These are phyloP conservation scores for Anastatica hierochuntica DNA, from an alignment of 345 rosid species.

Conservation along the genomic window DNA sequence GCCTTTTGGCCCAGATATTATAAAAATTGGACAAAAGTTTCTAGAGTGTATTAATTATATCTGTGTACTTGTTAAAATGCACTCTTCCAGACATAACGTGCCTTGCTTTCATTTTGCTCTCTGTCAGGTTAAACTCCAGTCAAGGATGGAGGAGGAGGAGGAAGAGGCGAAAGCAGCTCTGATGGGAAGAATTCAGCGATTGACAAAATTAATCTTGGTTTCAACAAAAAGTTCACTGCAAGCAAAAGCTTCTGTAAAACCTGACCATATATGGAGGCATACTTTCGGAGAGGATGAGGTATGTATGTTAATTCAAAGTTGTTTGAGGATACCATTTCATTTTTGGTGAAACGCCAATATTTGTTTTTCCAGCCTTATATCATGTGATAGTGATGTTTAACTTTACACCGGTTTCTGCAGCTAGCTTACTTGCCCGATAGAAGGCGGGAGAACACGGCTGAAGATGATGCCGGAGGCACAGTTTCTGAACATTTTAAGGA, in stretches of 20 bases:
- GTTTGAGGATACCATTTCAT: neutral
- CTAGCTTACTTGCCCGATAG: slow-evolving; percentile 51
- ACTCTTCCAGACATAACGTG: slow-evolving; percentile 1
- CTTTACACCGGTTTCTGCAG: slow-evolving; percentile 14
- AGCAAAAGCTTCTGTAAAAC: slow-evolving; percentile 43
- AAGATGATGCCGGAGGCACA: slow-evolving; percentile 57
- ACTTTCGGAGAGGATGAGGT: slow-evolving; percentile 77
- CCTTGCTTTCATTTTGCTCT: slow-evolving; percentile 1
- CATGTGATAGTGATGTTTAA: slow-evolving; percentile 13
- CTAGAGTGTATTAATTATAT: slow-evolving; percentile 6
- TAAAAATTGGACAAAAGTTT: neutral
- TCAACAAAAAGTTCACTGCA: slow-evolving; percentile 87
- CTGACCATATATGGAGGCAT: slow-evolving; percentile 63
- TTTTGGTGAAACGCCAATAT: neutral
- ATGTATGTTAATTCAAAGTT: slow-evolving; percentile 16
- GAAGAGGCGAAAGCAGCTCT: slow-evolving; percentile 99
- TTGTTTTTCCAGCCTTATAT: neutral
- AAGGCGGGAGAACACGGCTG: slow-evolving; percentile 46
- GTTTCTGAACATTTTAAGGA: slow-evolving; percentile 49
- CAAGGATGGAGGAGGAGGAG: slow-evolving; percentile 95
- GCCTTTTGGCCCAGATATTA: neutral
- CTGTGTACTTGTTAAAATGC: neutral
- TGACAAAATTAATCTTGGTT: slow-evolving; percentile 95
- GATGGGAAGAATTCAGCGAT: slow-evolving; percentile 94
- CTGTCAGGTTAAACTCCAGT: slow-evolving; percentile 89